Evolutionary conservation across 2,329 filamentous ascomycete genomes (phyloP), one percentile per base, ranked within the genome.

Genomic region (Exophiala calicioides): DNA sequence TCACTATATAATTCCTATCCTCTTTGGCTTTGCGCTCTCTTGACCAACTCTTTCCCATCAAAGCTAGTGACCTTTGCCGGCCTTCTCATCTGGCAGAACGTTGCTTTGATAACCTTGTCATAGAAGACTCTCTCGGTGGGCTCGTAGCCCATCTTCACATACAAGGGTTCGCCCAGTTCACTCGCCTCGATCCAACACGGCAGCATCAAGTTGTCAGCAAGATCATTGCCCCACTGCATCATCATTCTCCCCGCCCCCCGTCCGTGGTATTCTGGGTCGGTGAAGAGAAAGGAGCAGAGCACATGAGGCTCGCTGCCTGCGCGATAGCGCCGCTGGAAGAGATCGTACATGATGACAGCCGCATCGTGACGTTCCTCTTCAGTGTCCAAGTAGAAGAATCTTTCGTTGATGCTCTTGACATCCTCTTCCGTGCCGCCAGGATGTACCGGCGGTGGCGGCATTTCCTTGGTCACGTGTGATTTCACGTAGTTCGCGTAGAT

Each of bases 181-280:
- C 63, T 65, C 2, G 66, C 62, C 47, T 69, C 67, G 52, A 69
- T 58, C 64, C 64, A 70, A 30, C 64, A 62, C 32, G 68, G 64
- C 16, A 68, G 49, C 29, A 63, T 54, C 13, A 64, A 48, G 13
- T 57, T 46, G 42, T 69, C 66, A 4, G 67, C 66, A 15, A 59
- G 59, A 9, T 53, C 49, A 19, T 64, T 58, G 2, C 67, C 65
- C 37, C 58, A 58, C 18, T 61, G 52, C 62, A 70, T 64, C 15
- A 70, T 58, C 27, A 64, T 57, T 19, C 60, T 61, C 24, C 63
- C 68, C 45, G 67, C 58, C 30, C 67, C 67, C 42, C 58, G 60
- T 5, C 62, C 59, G 29, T 68, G 66, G 53, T 68, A 58, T 10
- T 58, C 38, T 5, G 66, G 65, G 42, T 55, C 47, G 7, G 50